Evolutionary conservation across 164 flowering plant species (phyloP).

Genomic region (Aristolochia californica): DNA sequence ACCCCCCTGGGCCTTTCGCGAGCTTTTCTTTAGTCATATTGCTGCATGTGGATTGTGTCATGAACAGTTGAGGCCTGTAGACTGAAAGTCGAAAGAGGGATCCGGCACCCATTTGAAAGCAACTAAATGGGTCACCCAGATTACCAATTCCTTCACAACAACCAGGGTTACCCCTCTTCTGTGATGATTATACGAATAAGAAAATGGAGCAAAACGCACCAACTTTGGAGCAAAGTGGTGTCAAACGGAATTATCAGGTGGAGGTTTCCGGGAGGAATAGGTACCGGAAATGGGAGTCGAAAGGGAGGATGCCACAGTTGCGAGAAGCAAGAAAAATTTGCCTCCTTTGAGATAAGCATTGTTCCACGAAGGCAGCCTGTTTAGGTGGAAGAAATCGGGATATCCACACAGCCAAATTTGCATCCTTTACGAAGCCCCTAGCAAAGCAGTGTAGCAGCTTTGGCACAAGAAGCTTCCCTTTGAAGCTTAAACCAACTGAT

Average conservation of each 20-base stretch:
- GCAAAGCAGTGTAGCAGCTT: constrained; percentile 66
- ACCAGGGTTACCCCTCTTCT: too few species aligned
- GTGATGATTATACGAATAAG: too few species aligned
- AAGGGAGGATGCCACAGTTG: constrained; percentile 53
- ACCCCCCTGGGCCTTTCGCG: too few species aligned
- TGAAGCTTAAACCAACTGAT: constrained; percentile 59
- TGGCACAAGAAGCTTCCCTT: constrained; percentile 63
- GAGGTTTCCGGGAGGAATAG: constrained; percentile 38
- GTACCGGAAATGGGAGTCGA: constrained; percentile 68
- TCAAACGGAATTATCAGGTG: too few species aligned
- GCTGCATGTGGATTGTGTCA: too few species aligned
- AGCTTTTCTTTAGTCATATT: too few species aligned
- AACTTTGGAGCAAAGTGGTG: too few species aligned
- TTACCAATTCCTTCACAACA: too few species aligned
- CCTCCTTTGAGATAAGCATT: constrained; percentile 46
- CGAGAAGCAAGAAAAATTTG: constrained; percentile 50
- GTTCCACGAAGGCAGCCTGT: constrained; percentile 59
- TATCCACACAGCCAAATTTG: constrained; percentile 52
- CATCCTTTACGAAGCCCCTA: constrained; percentile 42
- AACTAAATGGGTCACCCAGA: too few species aligned
- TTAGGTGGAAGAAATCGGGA: constrained; percentile 47
- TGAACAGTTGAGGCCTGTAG: background rate
- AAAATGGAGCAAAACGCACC: too few species aligned
- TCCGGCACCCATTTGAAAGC: too few species aligned
- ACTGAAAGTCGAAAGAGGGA: background rate